Percentiles rank a stretch among this genome's conserved stretches.
Conservation (phyloP, 2,329 filamentous ascomycete species). For the Fusarium bactridioides region DNA sequence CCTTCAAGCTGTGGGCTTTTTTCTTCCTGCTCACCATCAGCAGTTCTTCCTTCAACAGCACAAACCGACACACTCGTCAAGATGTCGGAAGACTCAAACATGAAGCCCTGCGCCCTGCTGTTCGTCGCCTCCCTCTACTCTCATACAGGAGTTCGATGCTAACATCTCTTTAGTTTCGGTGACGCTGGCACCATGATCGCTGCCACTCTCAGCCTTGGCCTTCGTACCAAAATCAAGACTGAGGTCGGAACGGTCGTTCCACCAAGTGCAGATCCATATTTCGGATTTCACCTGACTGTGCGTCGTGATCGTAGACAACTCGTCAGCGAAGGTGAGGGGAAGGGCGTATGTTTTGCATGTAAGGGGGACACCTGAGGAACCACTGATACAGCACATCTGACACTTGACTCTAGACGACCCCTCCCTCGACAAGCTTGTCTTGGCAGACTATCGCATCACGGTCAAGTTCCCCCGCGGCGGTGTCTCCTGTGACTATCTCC, state of each 20-base stretch:
- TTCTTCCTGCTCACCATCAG: too few species aligned
- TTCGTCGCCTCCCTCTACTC: not conserved
- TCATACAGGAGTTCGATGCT: not conserved
- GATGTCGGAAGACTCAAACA: not conserved
- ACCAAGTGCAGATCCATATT: not conserved
- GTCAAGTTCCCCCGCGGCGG: not conserved
- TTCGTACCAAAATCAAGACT: not conserved
- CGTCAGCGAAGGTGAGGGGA: not conserved
- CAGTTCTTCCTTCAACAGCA: not conserved
- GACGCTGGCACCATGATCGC: not conserved
- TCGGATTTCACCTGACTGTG: not conserved
- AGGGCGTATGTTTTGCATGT: not conserved
- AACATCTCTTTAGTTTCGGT: not conserved
- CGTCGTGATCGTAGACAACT: not conserved
- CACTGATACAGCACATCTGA: not conserved
- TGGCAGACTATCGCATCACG: not conserved
- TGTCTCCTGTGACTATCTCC: not conserved
- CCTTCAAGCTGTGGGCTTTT: too few species aligned
- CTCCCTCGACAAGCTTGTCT: not conserved
- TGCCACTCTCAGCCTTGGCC: not conserved
- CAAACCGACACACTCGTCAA: not conserved
- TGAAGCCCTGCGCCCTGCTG: not conserved
- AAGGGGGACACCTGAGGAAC: not conserved
- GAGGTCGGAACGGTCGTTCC: not conserved
- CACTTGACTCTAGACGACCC: not conserved